A percentile compares a stretch with the other conserved stretches of the same genome.
Conservation (phyloP, 108 stramenopile genomes). For the Nannochloropsis granulata region DNA sequence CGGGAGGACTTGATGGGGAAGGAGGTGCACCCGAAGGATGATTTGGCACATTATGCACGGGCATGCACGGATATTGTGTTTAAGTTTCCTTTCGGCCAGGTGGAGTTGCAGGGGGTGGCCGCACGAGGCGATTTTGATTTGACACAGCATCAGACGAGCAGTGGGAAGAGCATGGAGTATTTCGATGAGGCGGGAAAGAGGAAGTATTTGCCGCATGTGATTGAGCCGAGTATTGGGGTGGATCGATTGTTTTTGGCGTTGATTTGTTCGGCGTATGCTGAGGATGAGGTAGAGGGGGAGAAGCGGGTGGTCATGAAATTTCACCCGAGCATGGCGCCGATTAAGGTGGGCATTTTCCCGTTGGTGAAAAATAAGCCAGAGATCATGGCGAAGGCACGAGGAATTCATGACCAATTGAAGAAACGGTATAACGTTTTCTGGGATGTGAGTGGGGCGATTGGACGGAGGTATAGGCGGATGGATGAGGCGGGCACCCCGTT, state of each 20-base stretch:
- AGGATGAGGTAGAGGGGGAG: conserved; percentile 65
- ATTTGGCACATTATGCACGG: conserved; percentile 87
- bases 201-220: conserved; percentile 85
- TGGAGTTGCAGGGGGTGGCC: conserved; percentile 92
- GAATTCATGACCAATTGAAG: neutral
- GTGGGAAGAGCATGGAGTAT: conserved; percentile 56
- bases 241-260: conserved; percentile 77
- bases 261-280: conserved; percentile 75
- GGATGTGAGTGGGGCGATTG: conserved; percentile 80
- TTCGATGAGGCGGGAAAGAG: conserved; percentile 74
- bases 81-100: conserved; percentile 81
- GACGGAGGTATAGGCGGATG: conserved; percentile 39
- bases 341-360: conserved; percentile 70
- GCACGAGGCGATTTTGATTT: conserved; percentile 90
- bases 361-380: conserved; percentile 84
- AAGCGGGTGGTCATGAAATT: conserved; percentile 75
- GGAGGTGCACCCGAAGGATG: conserved; percentile 72
- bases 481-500: conserved; percentile 68
- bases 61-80: conserved; percentile 96
- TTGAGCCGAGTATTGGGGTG: conserved; percentile 88
- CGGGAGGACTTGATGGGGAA: conserved; percentile 64
- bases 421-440: conserved; percentile 23
- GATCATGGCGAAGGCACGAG: conserved; percentile 49
- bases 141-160: conserved; percentile 51
- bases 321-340: conserved; percentile 75